Conservation (phyloP, 331 rosid species). For the Cydonia oblonga region DNA sequence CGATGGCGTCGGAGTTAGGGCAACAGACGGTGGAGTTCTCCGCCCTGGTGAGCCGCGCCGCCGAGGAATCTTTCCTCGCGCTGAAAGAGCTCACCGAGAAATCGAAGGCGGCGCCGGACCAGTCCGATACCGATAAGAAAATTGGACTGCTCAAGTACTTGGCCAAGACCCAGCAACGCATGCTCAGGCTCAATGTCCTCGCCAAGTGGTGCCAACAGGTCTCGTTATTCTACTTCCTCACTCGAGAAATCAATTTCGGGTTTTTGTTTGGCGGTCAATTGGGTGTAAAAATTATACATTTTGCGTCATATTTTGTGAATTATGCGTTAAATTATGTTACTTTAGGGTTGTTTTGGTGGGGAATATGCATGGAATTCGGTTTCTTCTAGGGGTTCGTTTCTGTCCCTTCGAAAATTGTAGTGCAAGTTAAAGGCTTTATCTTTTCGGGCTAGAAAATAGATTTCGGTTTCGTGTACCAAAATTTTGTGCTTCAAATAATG, state of each 20-base stretch:
- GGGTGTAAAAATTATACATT: neutral
- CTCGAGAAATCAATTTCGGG: neutral
- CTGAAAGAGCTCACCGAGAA: constrained; percentile 75
- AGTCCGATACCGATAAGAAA: constrained; percentile 78
- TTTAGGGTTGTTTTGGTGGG: neutral
- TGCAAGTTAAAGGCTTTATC: neutral
- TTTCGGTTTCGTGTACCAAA: neutral
- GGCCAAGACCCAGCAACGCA: constrained; percentile 83
- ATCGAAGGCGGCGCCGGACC: constrained; percentile 46
- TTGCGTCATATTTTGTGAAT: neutral
- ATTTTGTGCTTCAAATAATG: neutral
- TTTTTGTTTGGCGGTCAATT: neutral
- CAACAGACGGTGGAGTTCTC: constrained; percentile 92
- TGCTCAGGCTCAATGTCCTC: constrained; percentile 91
- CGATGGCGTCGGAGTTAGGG: constrained; percentile 79
- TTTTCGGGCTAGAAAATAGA: neutral
- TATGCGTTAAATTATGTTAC: neutral
- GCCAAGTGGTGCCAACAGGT: constrained; percentile 98
- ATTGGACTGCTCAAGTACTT: constrained; percentile 72
- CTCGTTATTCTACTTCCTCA: neutral
- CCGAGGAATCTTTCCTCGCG: constrained; percentile 65
- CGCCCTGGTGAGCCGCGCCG: constrained; percentile 62
- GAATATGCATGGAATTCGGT: neutral
- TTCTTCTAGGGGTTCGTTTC: neutral
- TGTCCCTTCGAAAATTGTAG: neutral